These are phyloP conservation scores for Epichloe uncinata DNA, from an alignment of 2,329 filamentous ascomycete species.

Conservation along the genomic window DNA sequence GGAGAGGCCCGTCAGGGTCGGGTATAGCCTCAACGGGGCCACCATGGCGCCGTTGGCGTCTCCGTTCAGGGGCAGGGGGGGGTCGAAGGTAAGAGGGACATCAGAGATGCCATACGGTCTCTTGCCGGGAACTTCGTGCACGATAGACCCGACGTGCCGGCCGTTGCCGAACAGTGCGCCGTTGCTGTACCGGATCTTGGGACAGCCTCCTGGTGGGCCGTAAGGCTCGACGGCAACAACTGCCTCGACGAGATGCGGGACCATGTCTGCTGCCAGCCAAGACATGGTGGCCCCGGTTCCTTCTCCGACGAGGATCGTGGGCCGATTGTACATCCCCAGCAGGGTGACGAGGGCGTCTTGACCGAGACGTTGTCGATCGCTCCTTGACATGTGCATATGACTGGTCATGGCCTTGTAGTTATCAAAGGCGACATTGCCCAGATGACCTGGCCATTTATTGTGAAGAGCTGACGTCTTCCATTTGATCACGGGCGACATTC, in stretches of 20 bases:
- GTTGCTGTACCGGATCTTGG: neutral
- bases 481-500: conserved; percentile 13
- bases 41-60: neutral
- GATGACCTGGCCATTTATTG: conserved; percentile 26
- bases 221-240: conserved; percentile 39
- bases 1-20: too few species aligned
- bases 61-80: conserved; percentile 17
- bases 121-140: conserved; percentile 15
- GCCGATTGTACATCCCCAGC: conserved; percentile 26
- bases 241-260: conserved; percentile 32
- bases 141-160: conserved; percentile 9
- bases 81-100: conserved; percentile 28
- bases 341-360: conserved; percentile 26
- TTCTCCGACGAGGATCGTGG: conserved; percentile 33
- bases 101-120: conserved; percentile 28
- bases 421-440: conserved; percentile 34
- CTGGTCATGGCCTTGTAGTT: conserved; percentile 27
- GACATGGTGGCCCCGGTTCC: conserved; percentile 33
- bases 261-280: conserved; percentile 34
- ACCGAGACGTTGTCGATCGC: conserved; percentile 17
- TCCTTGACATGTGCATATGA: conserved; percentile 23
- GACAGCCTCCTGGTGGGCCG: conserved; percentile 34
- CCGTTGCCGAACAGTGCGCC: neutral
- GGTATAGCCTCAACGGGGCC: neutral
- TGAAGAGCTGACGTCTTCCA: conserved; percentile 18